Percentiles rank a stretch among this genome's conserved stretches.
These are phyloP conservation scores for Torulaspora maleeae DNA, from an alignment of 805 yeast species.

Conservation along the genomic window DNA sequence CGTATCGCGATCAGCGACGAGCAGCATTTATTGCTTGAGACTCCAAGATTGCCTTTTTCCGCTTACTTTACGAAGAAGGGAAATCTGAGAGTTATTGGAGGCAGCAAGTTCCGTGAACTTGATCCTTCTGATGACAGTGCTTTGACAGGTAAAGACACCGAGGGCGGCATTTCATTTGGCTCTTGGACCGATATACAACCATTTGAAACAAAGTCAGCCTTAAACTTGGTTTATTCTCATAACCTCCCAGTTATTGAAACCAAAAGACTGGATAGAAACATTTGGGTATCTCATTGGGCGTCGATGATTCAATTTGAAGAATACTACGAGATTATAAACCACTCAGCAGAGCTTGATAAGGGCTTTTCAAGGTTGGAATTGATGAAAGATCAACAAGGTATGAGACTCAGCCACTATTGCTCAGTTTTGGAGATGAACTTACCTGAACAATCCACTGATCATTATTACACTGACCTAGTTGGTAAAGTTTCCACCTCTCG, in stretches of 20 bases:
- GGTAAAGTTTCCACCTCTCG: conserved; percentile 86
- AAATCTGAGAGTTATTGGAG: conserved; percentile 39
- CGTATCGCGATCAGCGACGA: conserved; percentile 52
- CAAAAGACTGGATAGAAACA: conserved; percentile 57
- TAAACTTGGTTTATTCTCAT: conserved; percentile 59
- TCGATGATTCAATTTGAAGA: conserved; percentile 72
- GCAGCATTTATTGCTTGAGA: conserved; percentile 55
- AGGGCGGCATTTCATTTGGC: conserved; percentile 48
- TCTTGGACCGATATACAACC: conserved; percentile 48
- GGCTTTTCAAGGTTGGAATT: conserved; percentile 82
- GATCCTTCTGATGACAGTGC: conserved; percentile 19
- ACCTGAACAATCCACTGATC: conserved; percentile 50
- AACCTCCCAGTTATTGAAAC: conserved; percentile 62
- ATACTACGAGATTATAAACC: conserved; percentile 72
- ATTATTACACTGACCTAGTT: conserved; percentile 81
- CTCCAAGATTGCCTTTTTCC: conserved; percentile 53
- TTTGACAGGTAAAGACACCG: conserved; percentile 40
- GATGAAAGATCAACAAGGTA: conserved; percentile 50
- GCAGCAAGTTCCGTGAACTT: conserved; percentile 20
- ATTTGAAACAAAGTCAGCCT: conserved; percentile 40
- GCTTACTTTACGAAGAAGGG: conserved; percentile 58
- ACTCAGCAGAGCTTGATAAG: conserved; percentile 60
- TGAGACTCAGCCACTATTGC: conserved; percentile 54
- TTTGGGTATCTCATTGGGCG: conserved; percentile 90
- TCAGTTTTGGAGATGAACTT: conserved; percentile 56